Base-by-base conservation (phyloP, 208 protist genomes). In the Trypanosoma melophagium region DNA sequence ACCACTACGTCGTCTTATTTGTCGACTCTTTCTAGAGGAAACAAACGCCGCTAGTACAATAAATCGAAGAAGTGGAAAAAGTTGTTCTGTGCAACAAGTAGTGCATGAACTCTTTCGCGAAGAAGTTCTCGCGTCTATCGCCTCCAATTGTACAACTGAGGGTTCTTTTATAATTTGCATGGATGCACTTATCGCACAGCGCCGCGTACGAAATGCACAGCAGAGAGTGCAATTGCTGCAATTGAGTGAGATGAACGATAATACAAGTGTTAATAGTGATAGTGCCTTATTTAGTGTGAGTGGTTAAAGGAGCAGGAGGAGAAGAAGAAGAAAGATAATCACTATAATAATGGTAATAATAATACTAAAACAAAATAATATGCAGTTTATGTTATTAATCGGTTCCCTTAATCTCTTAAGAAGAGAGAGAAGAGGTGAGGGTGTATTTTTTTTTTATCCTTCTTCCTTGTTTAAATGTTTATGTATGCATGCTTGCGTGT, bases 81-180 rank as follows among this genome's bases (percentile, higher is more conserved):
- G 1, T 22, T 42, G 22, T 12, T 17, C 25, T 58, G 53, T 64
- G 5, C 17, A 61, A 47, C 25, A 65, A 31, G 40, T 44, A 0
- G 40, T 71, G 49, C 52, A 69, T 78, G 60, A 40, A 38, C 71
- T 69, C 68, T 51, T 85, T 67, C 51, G 74, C 57, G 42, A 79
- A 69, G 87, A 93, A 58, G 68, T 87, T 21, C 68, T 79, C 2
- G 83, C 81, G 9, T 84, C 81, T 5, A 69, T 93, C 14, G 84
- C 84, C 12, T 76, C 84, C 13, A 90, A 90, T 49, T 88, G 83
- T 71, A 86, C 81, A 9, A 79, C 58, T 17, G 69, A 80, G 8
- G 41, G 64, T 7, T 73, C 61, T 60, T 77, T 71, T 62, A 38
- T 28, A 38, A 67, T 79, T 35, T 68, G 76, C 53, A 63, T 83